These are phyloP conservation scores for Yamadazyma songkhlaensis DNA, from an alignment of 1,139 yeast species.

Conservation along the genomic window DNA sequence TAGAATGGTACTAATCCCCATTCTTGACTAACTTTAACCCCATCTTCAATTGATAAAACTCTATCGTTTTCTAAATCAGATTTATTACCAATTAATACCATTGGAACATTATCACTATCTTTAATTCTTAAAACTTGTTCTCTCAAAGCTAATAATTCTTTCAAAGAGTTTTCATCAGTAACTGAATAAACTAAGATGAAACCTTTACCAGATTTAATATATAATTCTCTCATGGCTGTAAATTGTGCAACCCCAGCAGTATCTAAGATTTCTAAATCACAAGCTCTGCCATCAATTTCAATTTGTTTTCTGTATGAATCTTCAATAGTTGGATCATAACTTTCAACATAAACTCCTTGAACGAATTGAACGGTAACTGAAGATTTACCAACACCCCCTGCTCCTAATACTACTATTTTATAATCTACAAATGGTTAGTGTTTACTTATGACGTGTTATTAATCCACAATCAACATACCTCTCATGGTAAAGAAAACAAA, in stretches of 20 bases:
- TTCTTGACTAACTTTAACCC: slow-evolving; percentile 73
- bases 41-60: slow-evolving; percentile 75
- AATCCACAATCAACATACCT: slow-evolving; percentile 6
- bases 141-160: slow-evolving; percentile 76
- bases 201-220: slow-evolving; percentile 84
- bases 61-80: slow-evolving; percentile 78
- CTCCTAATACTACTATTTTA: slow-evolving; percentile 50
- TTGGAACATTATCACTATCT: slow-evolving; percentile 73
- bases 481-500: slow-evolving; percentile 5
- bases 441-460: no score
- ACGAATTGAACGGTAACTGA: slow-evolving; percentile 52
- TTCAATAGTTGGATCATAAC: slow-evolving; percentile 51
- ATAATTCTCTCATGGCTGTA: slow-evolving; percentile 62
- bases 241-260: slow-evolving; percentile 55
- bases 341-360: slow-evolving; percentile 50
- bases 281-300: slow-evolving; percentile 87
- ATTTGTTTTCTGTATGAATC: slow-evolving; percentile 89
- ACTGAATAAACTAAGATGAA: slow-evolving; percentile 86
- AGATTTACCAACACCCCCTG: slow-evolving; percentile 54
- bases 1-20: slow-evolving; percentile 92
- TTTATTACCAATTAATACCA: slow-evolving; percentile 87
- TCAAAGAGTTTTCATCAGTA: slow-evolving; percentile 81
- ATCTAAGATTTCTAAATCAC: slow-evolving; percentile 68
- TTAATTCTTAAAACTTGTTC: slow-evolving; percentile 90
- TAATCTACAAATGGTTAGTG: slow-evolving; percentile 26